Conservation (phyloP, 2,329 filamentous ascomycete species). For the Chaetomiaceae sp. region DNA sequence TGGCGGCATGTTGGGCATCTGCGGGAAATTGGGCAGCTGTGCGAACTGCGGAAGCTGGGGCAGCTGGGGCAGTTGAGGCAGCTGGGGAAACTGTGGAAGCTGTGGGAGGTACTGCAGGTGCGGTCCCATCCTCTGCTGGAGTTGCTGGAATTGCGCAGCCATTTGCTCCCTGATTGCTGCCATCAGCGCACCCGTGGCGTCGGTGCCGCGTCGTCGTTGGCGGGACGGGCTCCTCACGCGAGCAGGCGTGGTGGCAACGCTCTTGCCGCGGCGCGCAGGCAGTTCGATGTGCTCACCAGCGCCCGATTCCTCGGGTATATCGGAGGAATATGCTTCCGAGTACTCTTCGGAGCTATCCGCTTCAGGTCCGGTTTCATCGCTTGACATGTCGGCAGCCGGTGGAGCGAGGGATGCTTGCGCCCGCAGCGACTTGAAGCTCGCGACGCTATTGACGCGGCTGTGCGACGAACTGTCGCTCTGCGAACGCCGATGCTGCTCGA, state of each 20-base stretch:
- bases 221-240: slow-evolving; percentile 23
- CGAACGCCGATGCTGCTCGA: slow-evolving; percentile 59
- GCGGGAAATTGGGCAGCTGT: slow-evolving; percentile 55
- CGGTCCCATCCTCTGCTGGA: slow-evolving; percentile 39
- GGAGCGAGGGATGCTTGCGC: slow-evolving; percentile 43
- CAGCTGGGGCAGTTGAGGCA: slow-evolving; percentile 66
- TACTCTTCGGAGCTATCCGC: slow-evolving; percentile 41
- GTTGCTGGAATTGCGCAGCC: slow-evolving; percentile 66
- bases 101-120: slow-evolving; percentile 21
- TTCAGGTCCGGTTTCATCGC: slow-evolving; percentile 38
- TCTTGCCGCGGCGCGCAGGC: slow-evolving; percentile 33
- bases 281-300: slow-evolving; percentile 39
- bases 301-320: slow-evolving; percentile 22
- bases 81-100: slow-evolving; percentile 20
- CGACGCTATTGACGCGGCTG: slow-evolving; percentile 61
- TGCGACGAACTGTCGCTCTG: slow-evolving; percentile 58
- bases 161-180: slow-evolving; percentile 70
- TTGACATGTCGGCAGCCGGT: slow-evolving; percentile 39
- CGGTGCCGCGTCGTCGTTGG: slow-evolving; percentile 25
- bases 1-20: slow-evolving; percentile 60
- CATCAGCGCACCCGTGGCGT: slow-evolving; percentile 42
- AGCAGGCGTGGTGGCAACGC: slow-evolving; percentile 21
- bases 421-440: slow-evolving; percentile 57
- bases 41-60: slow-evolving; percentile 58
- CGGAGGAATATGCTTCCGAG: slow-evolving; percentile 38